A percentile compares a stretch with the other conserved stretches of the same genome.
Conservation (phyloP, 1,139 yeast species). For the Geotrichum australiense region DNA sequence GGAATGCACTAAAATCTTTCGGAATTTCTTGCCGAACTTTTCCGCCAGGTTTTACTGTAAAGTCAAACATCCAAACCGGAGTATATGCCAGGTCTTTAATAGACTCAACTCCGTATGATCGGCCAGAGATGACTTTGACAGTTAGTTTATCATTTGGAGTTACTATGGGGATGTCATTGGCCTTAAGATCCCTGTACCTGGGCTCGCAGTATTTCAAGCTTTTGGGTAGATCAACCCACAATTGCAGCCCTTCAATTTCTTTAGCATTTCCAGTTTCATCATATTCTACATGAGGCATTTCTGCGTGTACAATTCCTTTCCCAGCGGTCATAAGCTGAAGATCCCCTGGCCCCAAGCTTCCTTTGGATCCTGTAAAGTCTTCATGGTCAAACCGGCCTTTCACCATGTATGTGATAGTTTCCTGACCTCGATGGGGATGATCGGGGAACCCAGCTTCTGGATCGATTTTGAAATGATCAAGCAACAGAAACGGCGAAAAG, state of each 20-base stretch:
- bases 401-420: conserved; percentile 69
- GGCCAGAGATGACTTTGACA: conserved; percentile 74
- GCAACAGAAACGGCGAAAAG: conserved; percentile 76
- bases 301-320: conserved; percentile 77
- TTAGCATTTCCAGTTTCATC: no score
- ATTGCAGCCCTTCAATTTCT: conserved; percentile 66
- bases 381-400: conserved; percentile 73
- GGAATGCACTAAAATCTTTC: conserved; percentile 53
- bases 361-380: conserved; percentile 80
- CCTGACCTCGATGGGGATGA: conserved; percentile 91
- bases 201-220: conserved; percentile 61
- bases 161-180: conserved; percentile 61
- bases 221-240: conserved; percentile 82
- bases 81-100: conserved; percentile 71
- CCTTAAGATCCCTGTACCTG: conserved; percentile 66
- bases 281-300: conserved; percentile 59
- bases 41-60: conserved; percentile 61
- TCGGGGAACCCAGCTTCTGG: conserved; percentile 85
- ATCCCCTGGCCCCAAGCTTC: conserved; percentile 76
- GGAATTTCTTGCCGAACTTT: conserved; percentile 55
- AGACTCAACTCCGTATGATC: conserved; percentile 67
- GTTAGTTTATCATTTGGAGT: conserved; percentile 59
- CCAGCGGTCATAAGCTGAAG: conserved; percentile 96
- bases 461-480: conserved; percentile 65
- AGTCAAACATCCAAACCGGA: conserved; percentile 71